phyloP scores from a whole-genome alignment of 1,284 basidiomycete genomes.

The Anthracocystis panici-leucophaei region DNA sequence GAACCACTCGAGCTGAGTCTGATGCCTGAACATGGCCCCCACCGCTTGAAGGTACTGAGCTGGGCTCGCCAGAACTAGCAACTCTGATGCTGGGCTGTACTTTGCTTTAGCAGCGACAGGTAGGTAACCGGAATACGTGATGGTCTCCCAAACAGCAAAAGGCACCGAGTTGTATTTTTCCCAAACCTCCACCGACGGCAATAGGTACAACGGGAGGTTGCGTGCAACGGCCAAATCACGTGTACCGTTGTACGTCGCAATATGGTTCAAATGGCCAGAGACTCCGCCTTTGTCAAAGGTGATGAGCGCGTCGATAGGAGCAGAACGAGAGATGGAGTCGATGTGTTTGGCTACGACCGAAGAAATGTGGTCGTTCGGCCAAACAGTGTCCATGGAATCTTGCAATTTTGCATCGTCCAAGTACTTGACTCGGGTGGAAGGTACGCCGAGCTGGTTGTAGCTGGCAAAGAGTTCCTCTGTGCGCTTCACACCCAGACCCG shows the following conservation, averaged over 20 bases:
- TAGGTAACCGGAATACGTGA: slow-evolving; percentile 23
- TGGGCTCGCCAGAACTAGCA: slow-evolving; percentile 40
- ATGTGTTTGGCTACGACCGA: slow-evolving; percentile 77
- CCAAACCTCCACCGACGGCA: slow-evolving; percentile 41
- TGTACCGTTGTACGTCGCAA: slow-evolving; percentile 74
- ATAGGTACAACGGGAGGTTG: slow-evolving; percentile 36
- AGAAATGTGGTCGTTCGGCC: slow-evolving; percentile 78
- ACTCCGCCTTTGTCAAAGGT: slow-evolving; percentile 89
- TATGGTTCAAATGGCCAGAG: slow-evolving; percentile 90
- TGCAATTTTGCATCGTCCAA: slow-evolving; percentile 80
- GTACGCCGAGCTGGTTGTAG: slow-evolving; percentile 76
- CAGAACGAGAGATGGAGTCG: slow-evolving; percentile 4
- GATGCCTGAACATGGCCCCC: slow-evolving; percentile 60
- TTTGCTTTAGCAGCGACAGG: not conserved
- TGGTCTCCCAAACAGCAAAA: slow-evolving; percentile 39
- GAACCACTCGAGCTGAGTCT: slow-evolving; percentile 67
- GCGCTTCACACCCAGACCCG: slow-evolving; percentile 80
- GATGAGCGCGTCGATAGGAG: slow-evolving; percentile 74
- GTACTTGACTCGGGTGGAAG: slow-evolving; percentile 74
- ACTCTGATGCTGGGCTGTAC: slow-evolving; percentile 26
- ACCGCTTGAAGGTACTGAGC: slow-evolving; percentile 41
- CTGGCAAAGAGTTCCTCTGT: slow-evolving; percentile 75
- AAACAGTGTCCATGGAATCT: slow-evolving; percentile 80
- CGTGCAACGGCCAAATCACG: slow-evolving; percentile 64
- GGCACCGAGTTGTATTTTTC: slow-evolving; percentile 52